Evolutionary conservation across 352 stramenopile genomes (phyloP).

Genomic region (Aphanomyces euteiches): DNA sequence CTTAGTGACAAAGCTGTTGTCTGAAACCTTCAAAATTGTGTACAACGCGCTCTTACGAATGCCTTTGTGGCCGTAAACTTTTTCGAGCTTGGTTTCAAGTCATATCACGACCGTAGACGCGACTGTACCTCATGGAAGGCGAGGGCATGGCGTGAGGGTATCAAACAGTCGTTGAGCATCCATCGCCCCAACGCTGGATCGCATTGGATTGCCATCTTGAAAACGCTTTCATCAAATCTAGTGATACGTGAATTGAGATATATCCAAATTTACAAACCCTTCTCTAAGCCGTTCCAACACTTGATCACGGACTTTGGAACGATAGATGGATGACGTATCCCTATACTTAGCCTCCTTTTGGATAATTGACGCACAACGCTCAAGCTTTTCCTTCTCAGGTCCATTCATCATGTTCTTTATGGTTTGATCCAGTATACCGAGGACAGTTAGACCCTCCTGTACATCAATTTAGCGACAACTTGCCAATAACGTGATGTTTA

Average conservation of each 20-base stretch:
- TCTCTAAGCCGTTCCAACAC: slow-evolving; percentile 5
- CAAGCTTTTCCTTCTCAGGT: background rate
- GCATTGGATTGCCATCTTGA: slow-evolving; percentile 18
- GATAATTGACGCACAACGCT: slow-evolving; percentile 8
- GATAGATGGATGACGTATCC: slow-evolving; percentile 16
- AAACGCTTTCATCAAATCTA: slow-evolving; percentile 24
- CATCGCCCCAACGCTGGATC: slow-evolving; percentile 1
- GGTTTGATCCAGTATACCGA: background rate
- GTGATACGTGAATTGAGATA: background rate
- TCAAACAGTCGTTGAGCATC: slow-evolving; percentile 12
- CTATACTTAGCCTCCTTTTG: slow-evolving; percentile 16
- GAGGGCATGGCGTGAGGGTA: slow-evolving; percentile 4
- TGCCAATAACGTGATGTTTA: slow-evolving; percentile 10
- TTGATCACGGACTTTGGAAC: slow-evolving; percentile 3
- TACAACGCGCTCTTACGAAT: slow-evolving; percentile 22
- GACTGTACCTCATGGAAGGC: slow-evolving; percentile 11
- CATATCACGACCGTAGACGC: too few relatives aligned
- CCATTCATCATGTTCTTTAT: background rate
- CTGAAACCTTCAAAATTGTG: background rate
- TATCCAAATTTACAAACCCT: background rate
- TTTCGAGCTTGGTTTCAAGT: slow-evolving; percentile 15
- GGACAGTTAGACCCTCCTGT: slow-evolving; percentile 12
- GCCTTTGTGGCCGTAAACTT: slow-evolving; percentile 9
- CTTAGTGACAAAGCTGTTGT: background rate
- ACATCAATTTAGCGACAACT: too few relatives aligned